These are phyloP conservation scores for Apophysomyces sp. DNA, from an alignment of 371 early-diverging fungal species.

Conservation along the genomic window DNA sequence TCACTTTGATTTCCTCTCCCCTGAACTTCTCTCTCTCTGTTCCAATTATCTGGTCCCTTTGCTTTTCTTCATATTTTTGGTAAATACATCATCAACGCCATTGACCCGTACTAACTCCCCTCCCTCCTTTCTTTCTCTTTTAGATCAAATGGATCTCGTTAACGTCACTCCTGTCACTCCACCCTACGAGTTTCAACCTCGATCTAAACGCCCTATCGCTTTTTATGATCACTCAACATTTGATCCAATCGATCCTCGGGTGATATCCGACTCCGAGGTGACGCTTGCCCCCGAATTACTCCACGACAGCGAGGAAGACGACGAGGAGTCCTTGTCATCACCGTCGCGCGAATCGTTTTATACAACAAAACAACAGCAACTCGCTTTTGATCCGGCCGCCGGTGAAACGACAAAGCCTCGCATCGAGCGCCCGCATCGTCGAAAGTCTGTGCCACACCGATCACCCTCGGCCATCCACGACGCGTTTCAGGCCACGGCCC, in stretches of 20 bases:
- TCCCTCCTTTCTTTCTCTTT: constrained; percentile 5
- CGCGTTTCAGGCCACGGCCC: constrained; percentile 24
- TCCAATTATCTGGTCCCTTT: too few relatives aligned
- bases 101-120: too few relatives aligned
- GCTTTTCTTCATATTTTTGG: too few relatives aligned
- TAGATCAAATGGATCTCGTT: constrained; percentile 13
- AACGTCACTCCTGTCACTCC: constrained; percentile 5
- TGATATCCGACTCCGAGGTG: constrained; percentile 5
- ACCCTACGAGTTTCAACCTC: constrained; percentile 12
- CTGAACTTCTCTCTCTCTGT: background rate
- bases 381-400: background rate
- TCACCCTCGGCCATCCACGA: constrained; percentile 37
- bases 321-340: constrained; percentile 19
- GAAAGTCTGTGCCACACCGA: constrained; percentile 35
- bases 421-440: background rate
- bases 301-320: constrained; percentile 41
- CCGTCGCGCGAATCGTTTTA: constrained; percentile 6
- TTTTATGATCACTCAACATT: background rate
- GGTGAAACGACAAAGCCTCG: background rate
- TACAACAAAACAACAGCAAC: background rate
- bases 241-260: background rate
- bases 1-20: background rate
- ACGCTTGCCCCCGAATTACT: constrained; percentile 33
- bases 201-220: background rate
- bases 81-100: too few relatives aligned